A percentile compares a stretch with the other conserved stretches of the same genome.
Conservation (phyloP, 345 rosid genomes). For the Rhodamnia argentea region DNA sequence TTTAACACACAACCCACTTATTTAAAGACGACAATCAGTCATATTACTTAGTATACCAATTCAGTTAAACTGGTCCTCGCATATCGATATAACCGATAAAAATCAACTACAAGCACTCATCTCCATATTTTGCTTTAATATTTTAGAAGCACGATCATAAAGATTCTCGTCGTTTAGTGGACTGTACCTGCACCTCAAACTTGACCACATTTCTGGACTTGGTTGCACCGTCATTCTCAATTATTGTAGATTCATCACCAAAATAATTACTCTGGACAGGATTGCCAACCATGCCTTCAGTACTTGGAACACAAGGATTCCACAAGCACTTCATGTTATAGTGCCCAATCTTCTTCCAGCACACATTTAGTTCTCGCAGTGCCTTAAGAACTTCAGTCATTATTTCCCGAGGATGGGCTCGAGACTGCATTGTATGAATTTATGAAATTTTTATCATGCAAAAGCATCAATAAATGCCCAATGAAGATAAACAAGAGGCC, state of each 20-base stretch:
- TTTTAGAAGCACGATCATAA: neutral
- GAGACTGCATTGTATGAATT: conserved; percentile 42
- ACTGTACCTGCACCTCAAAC: conserved; percentile 88
- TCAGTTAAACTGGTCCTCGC: neutral
- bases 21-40: neutral
- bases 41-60: neutral
- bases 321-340: conserved; percentile 99
- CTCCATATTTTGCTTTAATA: neutral
- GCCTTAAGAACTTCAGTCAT: conserved; percentile 97
- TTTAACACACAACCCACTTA: neutral
- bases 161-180: neutral
- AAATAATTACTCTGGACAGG: conserved; percentile 39
- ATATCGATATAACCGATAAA: neutral
- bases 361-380: conserved; percentile 77
- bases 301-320: conserved; percentile 57
- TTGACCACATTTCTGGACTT: conserved; percentile 64
- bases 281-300: conserved; percentile 59
- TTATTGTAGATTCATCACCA: conserved; percentile 57
- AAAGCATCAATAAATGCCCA: neutral
- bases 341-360: conserved; percentile 98
- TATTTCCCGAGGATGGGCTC: conserved; percentile 96
- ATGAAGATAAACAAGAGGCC: neutral
- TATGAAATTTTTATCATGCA: neutral
- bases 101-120: neutral
- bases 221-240: conserved; percentile 47